Base-by-base conservation (phyloP, 805 yeast species). In the Yarrowia sp. region DNA sequence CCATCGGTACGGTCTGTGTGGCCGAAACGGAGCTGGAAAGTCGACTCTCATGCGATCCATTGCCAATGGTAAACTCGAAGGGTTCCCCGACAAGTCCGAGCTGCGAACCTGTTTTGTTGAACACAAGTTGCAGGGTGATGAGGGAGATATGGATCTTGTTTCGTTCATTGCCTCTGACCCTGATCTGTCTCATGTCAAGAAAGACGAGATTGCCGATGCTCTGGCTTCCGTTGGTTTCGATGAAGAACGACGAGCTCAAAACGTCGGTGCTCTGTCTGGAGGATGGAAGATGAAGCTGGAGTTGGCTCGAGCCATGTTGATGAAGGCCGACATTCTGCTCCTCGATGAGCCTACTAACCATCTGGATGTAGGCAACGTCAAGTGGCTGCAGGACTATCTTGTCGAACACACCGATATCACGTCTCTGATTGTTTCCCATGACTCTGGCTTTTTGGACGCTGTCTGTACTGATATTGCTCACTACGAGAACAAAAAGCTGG, bases 241-340 rank as follows among this genome's bases (percentile, higher is more conserved):
- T 70, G 95, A 88, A 65, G 93, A 87, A 74, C 86, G 97, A 80
- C 84, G 96, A 75, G 83, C 84, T 35, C 98, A 92, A 79, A 84
- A 90, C 53, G 97, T 95, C 66, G 97, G 97, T 43, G 90, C 98
- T 1, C 81, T 93, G 66, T 90, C 97, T 48, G 99, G 99, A 78
- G 99, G 99, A 77, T 93, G 99, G 99, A 95, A 95, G 79, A 93
- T 93, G 99, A 93, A 93, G 80, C 84, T 93, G 71, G 98, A 92
- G 79, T 82, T 93, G 73, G 99, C 98, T n/a, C 88, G 98, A 80
- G 99, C 98, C 41, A 92, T 93, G 97, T 81, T 93, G 71, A 90
- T 92, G 91, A 91, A 87, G 77, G 99, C 98, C 39, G 99, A 93
- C 78, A 92, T 93, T 65, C 83, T 93, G 73, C 81, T 93, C 71